Conservation (phyloP, 2,329 filamentous ascomycete species). For the Aspergillus transmontanensis region DNA sequence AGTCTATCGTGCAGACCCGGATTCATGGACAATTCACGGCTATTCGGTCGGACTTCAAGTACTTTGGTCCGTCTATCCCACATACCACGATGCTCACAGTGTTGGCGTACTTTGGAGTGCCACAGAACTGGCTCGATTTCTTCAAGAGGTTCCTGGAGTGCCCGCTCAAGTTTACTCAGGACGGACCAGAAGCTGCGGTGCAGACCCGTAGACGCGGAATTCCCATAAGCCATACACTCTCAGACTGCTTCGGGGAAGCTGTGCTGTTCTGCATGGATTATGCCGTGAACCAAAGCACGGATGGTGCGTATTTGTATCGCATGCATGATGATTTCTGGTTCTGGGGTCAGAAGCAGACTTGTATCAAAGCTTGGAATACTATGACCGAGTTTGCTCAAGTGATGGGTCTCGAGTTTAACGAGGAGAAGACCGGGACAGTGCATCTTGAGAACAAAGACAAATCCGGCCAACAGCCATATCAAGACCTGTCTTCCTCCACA, state of each 20-base stretch:
- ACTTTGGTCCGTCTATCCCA: slow-evolving; percentile 60
- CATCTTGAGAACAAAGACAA: slow-evolving; percentile 35
- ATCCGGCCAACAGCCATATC: slow-evolving; percentile 7
- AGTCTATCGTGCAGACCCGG: slow-evolving; percentile 55
- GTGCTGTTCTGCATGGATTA: slow-evolving; percentile 68
- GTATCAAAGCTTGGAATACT: slow-evolving; percentile 61
- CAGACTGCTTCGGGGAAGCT: slow-evolving; percentile 61
- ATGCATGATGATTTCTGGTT: slow-evolving; percentile 70
- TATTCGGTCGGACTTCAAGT: slow-evolving; percentile 61
- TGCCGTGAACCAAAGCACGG: slow-evolving; percentile 61
- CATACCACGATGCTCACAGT: slow-evolving; percentile 62
- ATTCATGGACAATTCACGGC: slow-evolving; percentile 55
- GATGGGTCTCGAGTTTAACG: slow-evolving; percentile 62
- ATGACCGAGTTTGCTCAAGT: slow-evolving; percentile 57
- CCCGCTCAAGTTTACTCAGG: slow-evolving; percentile 60
- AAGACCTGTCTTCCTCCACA: background rate
- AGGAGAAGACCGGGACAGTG: slow-evolving; percentile 59
- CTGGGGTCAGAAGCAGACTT: slow-evolving; percentile 59
- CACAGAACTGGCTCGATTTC: slow-evolving; percentile 59
- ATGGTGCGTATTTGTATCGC: slow-evolving; percentile 60
- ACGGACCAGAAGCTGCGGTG: slow-evolving; percentile 49
- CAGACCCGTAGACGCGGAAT: slow-evolving; percentile 58
- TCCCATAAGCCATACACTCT: slow-evolving; percentile 62
- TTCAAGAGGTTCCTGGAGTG: slow-evolving; percentile 62
- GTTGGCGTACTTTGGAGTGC: slow-evolving; percentile 62